Percentiles rank a stretch among this genome's conserved stretches.
Evolutionary conservation across 495 filamentous ascomycete species (phyloP).

Genomic region (Pseudomonodictys pantanalensis): DNA sequence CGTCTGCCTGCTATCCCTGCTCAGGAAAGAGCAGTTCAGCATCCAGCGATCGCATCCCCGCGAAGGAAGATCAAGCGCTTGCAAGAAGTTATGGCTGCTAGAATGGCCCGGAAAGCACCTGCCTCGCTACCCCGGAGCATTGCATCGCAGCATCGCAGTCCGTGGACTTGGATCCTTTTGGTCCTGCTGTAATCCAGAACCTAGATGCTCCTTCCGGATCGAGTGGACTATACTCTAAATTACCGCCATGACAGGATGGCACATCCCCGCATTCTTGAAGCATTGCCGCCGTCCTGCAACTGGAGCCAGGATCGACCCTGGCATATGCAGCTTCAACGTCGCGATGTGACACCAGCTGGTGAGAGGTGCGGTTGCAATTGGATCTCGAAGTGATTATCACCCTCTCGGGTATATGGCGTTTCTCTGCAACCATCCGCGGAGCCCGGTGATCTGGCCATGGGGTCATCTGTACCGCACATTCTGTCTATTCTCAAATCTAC

Average conservation of each 20-base stretch:
- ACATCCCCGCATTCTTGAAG: conserved; percentile 1
- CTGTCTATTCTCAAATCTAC: neutral
- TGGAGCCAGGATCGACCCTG: conserved; percentile 4
- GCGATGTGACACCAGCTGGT: neutral
- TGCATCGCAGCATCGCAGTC: neutral
- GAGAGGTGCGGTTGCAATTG: conserved; percentile 18
- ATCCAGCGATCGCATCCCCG: no score
- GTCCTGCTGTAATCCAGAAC: neutral
- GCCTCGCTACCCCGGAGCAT: neutral
- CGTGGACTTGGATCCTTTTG: neutral
- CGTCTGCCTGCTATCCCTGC: no score
- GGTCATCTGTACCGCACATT: conserved; percentile 7
- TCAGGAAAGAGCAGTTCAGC: no score
- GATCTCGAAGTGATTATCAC: conserved; percentile 9
- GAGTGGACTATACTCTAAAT: neutral
- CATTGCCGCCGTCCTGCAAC: neutral
- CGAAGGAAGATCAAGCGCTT: no score
- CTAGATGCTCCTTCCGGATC: conserved; percentile 5
- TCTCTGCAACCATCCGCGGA: conserved; percentile 16
- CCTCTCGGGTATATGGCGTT: conserved; percentile 1
- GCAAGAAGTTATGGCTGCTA: no score
- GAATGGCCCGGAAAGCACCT: no score
- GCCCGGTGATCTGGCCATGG: neutral
- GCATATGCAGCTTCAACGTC: neutral
- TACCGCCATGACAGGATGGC: neutral